phyloP scores from a whole-genome alignment of 192 early-diverging fungal species.

The Coemansia sp. region DNA sequence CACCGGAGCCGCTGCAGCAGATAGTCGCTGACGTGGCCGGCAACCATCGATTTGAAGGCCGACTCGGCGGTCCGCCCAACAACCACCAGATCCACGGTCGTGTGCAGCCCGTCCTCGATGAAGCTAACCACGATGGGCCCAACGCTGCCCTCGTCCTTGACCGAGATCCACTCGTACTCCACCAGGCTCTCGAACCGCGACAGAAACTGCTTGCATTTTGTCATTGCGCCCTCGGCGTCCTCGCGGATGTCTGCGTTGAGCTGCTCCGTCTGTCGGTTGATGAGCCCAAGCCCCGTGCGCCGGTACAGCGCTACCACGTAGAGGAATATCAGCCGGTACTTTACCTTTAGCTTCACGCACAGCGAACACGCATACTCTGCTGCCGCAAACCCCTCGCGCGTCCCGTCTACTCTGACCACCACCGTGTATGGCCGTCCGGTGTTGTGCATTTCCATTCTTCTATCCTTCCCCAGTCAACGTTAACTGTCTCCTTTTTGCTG shows the following conservation, averaged over 20 bases:
- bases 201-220: slow-evolving; percentile 52
- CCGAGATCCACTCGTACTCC: slow-evolving; percentile 53
- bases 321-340: slow-evolving; percentile 51
- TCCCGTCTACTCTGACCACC: slow-evolving; percentile 45
- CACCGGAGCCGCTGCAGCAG: slow-evolving; percentile 31
- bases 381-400: slow-evolving; percentile 45
- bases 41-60: slow-evolving; percentile 39
- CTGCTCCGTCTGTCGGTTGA: slow-evolving; percentile 54
- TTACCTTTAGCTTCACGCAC: slow-evolving; percentile 52
- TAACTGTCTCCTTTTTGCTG: neutral
- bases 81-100: slow-evolving; percentile 46
- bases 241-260: slow-evolving; percentile 54
- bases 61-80: slow-evolving; percentile 29
- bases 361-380: slow-evolving; percentile 52
- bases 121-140: slow-evolving; percentile 47
- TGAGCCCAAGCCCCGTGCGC: slow-evolving; percentile 32
- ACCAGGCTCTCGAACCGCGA: slow-evolving; percentile 54
- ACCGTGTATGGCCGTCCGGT: slow-evolving; percentile 45
- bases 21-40: slow-evolving; percentile 47
- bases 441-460: slow-evolving; percentile 4
- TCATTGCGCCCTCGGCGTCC: slow-evolving; percentile 47
- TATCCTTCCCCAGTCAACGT: neutral
- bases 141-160: slow-evolving; percentile 50
- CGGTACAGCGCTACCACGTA: slow-evolving; percentile 53
- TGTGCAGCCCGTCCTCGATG: slow-evolving; percentile 35